Percentiles rank a stretch among this genome's conserved stretches.
These are phyloP conservation scores for Byssothecium circinans DNA, from an alignment of 2,329 filamentous ascomycete species.

Conservation along the genomic window DNA sequence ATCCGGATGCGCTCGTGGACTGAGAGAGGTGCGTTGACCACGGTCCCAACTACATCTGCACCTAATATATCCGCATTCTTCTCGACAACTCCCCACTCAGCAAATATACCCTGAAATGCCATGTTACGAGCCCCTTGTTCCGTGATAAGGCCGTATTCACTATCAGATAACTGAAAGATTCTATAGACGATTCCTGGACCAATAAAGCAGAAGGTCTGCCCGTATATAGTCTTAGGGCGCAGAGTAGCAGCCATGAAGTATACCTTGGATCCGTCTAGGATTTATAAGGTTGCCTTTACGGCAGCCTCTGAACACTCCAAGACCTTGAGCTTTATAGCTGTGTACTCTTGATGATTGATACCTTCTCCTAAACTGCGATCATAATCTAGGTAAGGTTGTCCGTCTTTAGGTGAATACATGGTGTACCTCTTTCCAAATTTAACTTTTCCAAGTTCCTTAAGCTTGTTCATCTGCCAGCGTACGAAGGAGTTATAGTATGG, in stretches of 20 bases:
- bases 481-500: no score
- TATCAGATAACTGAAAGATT: slow-evolving; percentile 69
- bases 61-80: slow-evolving; percentile 75
- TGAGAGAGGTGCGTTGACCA: slow-evolving; percentile 86
- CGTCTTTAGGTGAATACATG: no score
- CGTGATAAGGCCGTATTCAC: slow-evolving; percentile 80
- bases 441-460: no score
- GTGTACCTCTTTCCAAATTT: no score
- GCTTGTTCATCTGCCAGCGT: no score
- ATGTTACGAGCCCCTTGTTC: slow-evolving; percentile 89
- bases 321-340: slow-evolving; percentile 84
- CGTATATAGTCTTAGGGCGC: slow-evolving; percentile 97
- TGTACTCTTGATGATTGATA: slow-evolving; percentile 86
- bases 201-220: slow-evolving; percentile 93
- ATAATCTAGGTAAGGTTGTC: no score
- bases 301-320: slow-evolving; percentile 83
- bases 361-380: slow-evolving; percentile 80
- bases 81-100: slow-evolving; percentile 71
- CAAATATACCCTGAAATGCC: slow-evolving; percentile 88
- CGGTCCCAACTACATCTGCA: slow-evolving; percentile 80
- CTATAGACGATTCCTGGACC: slow-evolving; percentile 87
- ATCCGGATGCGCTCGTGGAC: slow-evolving; percentile 79
- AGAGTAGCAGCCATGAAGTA: slow-evolving; percentile 94
- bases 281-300: slow-evolving; percentile 68
- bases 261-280: slow-evolving; percentile 72